phyloP scores from a whole-genome alignment of 495 filamentous ascomycete species.

The Tetracladium setigerum region DNA sequence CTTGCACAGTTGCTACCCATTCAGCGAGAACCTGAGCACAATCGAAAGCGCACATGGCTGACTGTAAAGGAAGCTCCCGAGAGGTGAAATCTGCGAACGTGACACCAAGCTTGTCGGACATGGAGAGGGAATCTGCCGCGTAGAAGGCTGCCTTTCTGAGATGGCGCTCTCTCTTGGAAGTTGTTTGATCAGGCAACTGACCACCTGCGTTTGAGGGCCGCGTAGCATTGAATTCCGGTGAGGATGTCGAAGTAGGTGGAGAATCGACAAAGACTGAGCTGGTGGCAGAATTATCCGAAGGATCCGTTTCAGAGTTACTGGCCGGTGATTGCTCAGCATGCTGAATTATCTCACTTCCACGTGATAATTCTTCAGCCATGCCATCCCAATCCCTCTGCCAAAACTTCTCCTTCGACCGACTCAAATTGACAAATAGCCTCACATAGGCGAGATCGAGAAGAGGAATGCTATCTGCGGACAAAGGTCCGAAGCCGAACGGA shows the following conservation, averaged over 20 bases:
- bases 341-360: constrained; percentile 67
- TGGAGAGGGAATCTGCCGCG: constrained; percentile 84
- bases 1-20: constrained; percentile 92
- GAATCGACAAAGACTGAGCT: constrained; percentile 46
- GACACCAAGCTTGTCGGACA: constrained; percentile 81
- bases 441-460: constrained; percentile 93
- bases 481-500: constrained; percentile 77
- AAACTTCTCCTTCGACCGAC: constrained; percentile 85
- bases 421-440: constrained; percentile 86
- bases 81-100: constrained; percentile 82
- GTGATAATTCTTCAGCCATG: constrained; percentile 84
- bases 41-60: constrained; percentile 89
- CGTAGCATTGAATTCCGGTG: constrained; percentile 36
- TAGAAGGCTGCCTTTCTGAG: constrained; percentile 91
- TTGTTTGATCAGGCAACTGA: constrained; percentile 13
- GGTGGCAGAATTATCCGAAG: constrained; percentile 38
- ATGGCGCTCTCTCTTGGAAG: constrained; percentile 71
- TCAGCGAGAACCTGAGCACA: constrained; percentile 96
- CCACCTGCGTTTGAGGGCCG: constrained; percentile 24
- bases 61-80: constrained; percentile 86
- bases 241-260: constrained; percentile 45
- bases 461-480: constrained; percentile 91
- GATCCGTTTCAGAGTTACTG: constrained; percentile 44
- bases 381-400: constrained; percentile 92
- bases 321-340: constrained; percentile 60